Conservation (phyloP, 2,329 filamentous ascomycete genomes). For the Ophiostoma montium region DNA sequence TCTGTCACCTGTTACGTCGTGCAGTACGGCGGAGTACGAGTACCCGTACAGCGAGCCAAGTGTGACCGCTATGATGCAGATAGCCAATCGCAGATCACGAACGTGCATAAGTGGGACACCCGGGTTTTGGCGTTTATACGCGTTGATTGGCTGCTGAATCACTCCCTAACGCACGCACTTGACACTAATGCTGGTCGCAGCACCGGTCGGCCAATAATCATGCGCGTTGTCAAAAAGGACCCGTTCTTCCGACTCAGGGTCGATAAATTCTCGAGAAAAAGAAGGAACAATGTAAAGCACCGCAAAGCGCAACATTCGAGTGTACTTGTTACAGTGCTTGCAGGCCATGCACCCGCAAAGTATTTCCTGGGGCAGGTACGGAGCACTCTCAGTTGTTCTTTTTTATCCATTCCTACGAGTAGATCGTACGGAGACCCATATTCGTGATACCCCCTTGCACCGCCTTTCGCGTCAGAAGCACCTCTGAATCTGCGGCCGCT, state of each 20-base stretch:
- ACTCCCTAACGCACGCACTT: constrained; percentile 3
- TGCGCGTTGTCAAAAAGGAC: not conserved
- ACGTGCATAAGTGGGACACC: constrained; percentile 1
- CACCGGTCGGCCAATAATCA: constrained; percentile 2
- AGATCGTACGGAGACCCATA: too few species aligned
- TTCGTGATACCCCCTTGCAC: not conserved
- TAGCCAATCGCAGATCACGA: too few species aligned
- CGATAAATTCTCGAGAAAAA: not conserved
- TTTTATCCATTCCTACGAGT: not conserved
- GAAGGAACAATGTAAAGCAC: too few species aligned
- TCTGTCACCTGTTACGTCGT: too few species aligned
- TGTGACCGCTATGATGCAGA: too few species aligned
- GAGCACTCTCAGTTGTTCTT: not conserved
- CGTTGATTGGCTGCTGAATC: constrained; percentile 1
- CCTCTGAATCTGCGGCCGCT: constrained; percentile 1
- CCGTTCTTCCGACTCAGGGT: not conserved
- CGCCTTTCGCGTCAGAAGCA: not conserved
- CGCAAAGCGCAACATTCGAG: not conserved
- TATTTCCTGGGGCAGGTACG: not conserved
- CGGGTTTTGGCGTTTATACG: not conserved
- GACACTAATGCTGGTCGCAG: constrained; percentile 8
- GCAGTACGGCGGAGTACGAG: too few species aligned
- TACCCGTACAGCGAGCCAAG: too few species aligned
- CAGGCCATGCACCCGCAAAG: not conserved
- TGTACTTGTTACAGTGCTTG: not conserved